Evolutionary conservation across 176 grass and related monocot genomes (phyloP), one percentile per base, ranked within the genome.

Genomic region (Zea luxurians): DNA sequence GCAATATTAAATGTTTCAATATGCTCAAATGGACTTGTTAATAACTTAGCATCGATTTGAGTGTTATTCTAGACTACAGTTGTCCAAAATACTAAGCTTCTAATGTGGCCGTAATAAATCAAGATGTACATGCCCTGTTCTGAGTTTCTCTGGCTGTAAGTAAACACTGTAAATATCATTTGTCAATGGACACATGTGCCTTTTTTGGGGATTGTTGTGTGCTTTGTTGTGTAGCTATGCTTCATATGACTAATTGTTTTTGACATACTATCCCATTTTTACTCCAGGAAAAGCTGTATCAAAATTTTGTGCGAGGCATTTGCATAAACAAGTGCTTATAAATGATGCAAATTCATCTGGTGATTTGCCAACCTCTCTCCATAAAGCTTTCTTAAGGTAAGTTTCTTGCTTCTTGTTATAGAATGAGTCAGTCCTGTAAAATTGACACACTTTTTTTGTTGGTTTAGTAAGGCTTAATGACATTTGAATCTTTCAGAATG

Each of bases 321-420:
- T 99, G 43, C 96, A 95, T 41, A 65, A 48, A 47, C 89, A 99
- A 83, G 83, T 95, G 44, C 72, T 99, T 37, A 85, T 75, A 78
- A 89, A 78, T 73, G 92, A 92, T 37, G 74, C 61, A 64, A 87
- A 85, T 43, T 85, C 86, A 40, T 79, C 85, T 61, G 89, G 86
- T 78, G 90, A 92, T 78, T 85, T 99, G 76, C 36, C 81, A 38
- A 63, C 83, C 81, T 81, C 90, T 58, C 13, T 85, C 68, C 68
- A 76, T 58, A 95, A 85, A 76, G 88, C 96, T 70, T 99, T 91
- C 69, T 92, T 99, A 65, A 99, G 96, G 96, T 99, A 85, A 35
- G 8, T 72, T 67, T 17, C 13, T 47, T 46, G 37, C 35, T 52
- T 21, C 36, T 72, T 41, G 36, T 77, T 16, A 60, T 13, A 54